phyloP scores from a whole-genome alignment of 2,329 filamentous ascomycete genomes.

The Fusarium sp. region DNA sequence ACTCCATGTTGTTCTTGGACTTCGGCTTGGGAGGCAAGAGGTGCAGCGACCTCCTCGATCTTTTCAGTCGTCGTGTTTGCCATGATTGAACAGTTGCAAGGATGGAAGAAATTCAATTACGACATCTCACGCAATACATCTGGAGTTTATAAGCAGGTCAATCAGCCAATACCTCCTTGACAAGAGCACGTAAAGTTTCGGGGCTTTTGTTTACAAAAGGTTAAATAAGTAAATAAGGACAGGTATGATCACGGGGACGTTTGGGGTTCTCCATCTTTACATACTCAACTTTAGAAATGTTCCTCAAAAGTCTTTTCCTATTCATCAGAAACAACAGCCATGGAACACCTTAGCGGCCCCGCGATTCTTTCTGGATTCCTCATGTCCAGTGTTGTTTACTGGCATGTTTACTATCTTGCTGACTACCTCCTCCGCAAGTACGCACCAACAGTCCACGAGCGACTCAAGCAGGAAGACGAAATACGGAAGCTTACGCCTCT shows the following conservation, averaged over 20 bases:
- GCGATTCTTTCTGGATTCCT: slow-evolving; percentile 32
- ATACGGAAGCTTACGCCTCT: slow-evolving; percentile 25
- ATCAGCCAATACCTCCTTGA: not conserved
- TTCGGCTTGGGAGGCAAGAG: not conserved
- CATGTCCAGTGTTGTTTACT: slow-evolving; percentile 30
- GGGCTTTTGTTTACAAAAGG: not conserved
- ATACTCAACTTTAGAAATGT: not conserved
- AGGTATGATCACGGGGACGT: not conserved
- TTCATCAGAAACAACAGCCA: not conserved
- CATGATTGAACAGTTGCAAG: not conserved
- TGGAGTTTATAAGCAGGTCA: not conserved
- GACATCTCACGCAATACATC: not conserved
- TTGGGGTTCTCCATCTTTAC: not conserved
- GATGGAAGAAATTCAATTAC: not conserved
- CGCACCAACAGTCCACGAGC: slow-evolving; percentile 18
- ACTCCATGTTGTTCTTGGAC: not conserved
- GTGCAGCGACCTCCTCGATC: not conserved
- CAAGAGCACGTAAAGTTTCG: not conserved
- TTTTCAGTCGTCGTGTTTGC: not conserved
- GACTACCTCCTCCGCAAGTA: slow-evolving; percentile 17
- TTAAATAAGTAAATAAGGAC: not conserved
- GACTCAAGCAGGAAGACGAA: slow-evolving; percentile 18
- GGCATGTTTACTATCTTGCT: slow-evolving; percentile 22
- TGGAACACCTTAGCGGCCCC: slow-evolving; percentile 25
- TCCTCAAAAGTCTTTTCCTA: not conserved